Evolutionary conservation across 352 stramenopile genomes (phyloP).

Genomic region (Phytophthora europaea): DNA sequence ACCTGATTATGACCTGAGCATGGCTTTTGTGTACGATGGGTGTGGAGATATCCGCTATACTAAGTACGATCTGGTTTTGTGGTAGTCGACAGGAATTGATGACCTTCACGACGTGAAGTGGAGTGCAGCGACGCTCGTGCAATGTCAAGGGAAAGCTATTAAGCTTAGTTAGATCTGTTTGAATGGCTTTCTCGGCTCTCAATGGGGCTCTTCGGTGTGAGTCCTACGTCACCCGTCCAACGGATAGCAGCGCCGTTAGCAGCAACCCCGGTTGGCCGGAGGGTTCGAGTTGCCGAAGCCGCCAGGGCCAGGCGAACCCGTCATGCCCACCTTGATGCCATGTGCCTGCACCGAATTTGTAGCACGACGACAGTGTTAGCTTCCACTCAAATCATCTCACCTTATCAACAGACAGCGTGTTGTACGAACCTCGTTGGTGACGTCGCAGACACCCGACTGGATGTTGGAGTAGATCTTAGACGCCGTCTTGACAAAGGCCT

Average conservation of each 20-base stretch:
- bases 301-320: slow-evolving; percentile 75
- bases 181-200: slow-evolving; percentile 17
- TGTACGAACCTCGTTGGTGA: slow-evolving; percentile 92
- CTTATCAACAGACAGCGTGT: background rate
- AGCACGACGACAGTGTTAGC: background rate
- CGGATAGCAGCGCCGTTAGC: slow-evolving; percentile 52
- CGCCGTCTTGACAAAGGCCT: slow-evolving; percentile 96
- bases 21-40: slow-evolving; percentile 18
- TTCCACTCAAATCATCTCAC: background rate
- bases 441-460: slow-evolving; percentile 94
- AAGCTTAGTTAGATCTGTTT: slow-evolving; percentile 17
- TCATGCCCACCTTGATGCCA: slow-evolving; percentile 92
- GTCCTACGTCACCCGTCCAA: slow-evolving; percentile 14
- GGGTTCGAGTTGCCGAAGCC: slow-evolving; percentile 85
- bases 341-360: slow-evolving; percentile 57
- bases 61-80: background rate
- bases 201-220: background rate
- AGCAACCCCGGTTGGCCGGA: slow-evolving; percentile 79
- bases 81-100: no score
- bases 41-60: background rate
- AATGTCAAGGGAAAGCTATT: slow-evolving; percentile 23
- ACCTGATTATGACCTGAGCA: slow-evolving; percentile 12
- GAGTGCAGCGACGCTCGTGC: background rate
- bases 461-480: slow-evolving; percentile 98
- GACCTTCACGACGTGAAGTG: background rate